phyloP scores from a whole-genome alignment of 1,139 yeast genomes.

The Suhomyces bolitotheri region DNA sequence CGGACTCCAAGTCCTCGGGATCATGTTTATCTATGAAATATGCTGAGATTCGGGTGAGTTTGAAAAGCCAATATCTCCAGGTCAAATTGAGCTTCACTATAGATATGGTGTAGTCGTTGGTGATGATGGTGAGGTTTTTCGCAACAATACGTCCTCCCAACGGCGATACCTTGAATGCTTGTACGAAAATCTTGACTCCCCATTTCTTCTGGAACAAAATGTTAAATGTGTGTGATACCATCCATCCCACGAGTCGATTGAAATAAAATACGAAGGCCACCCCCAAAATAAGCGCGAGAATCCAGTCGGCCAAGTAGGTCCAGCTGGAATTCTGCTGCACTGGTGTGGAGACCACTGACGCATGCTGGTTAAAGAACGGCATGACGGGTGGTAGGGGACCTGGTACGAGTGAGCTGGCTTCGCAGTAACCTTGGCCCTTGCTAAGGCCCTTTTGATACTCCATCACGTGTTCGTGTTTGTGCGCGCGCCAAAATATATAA shows the following conservation, averaged over 20 bases:
- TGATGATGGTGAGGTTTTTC: constrained; percentile 70
- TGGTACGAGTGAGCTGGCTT: too few relatives aligned
- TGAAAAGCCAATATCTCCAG: constrained; percentile 86
- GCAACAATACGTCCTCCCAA: constrained; percentile 82
- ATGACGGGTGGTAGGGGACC: constrained; percentile 16
- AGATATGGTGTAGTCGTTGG: constrained; percentile 68
- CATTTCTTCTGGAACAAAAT: constrained; percentile 63
- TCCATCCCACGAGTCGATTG: constrained; percentile 69
- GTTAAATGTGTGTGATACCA: constrained; percentile 52
- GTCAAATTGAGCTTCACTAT: constrained; percentile 72
- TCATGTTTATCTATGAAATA: constrained; percentile 28
- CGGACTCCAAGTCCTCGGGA: constrained; percentile 20
- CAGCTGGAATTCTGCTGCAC: constrained; percentile 56
- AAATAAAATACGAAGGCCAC: constrained; percentile 72
- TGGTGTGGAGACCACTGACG: constrained; percentile 20
- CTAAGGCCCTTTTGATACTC: too few relatives aligned
- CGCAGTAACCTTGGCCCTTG: too few relatives aligned
- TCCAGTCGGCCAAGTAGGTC: constrained; percentile 86
- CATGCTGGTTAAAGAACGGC: constrained; percentile 29
- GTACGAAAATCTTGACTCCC: constrained; percentile 61
- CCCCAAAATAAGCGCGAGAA: constrained; percentile 61
- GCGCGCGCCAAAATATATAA: too few relatives aligned
- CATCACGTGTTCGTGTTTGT: too few relatives aligned
- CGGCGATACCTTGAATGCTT: constrained; percentile 71
- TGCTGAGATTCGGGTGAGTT: constrained; percentile 50